Base-by-base conservation (phyloP, 441 rosid species). In the Croton laevigatus region DNA sequence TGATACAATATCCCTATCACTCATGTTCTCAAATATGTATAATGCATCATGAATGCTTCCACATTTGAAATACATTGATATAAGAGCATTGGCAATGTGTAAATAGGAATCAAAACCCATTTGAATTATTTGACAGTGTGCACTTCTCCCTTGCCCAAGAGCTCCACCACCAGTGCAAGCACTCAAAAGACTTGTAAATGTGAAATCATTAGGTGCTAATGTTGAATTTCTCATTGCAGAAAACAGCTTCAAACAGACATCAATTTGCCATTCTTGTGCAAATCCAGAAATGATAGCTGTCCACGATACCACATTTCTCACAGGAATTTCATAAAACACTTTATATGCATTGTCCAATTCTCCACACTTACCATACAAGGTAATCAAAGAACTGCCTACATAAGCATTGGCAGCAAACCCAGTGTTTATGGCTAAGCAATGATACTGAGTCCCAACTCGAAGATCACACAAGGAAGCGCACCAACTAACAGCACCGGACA, bases 151-250 rank as follows among this genome's bases (percentile, higher is more conserved):
- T 51, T 66, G 85, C 66, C 84, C 85, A 34, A 93, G 70, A 19
- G 93, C 91, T 59, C 93, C 98, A 17, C 79, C 81, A 27, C 88
- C 88, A 0, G 86, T 86, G 73, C 97, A 90, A 55, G 94, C 95
- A 62, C 82, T 86, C 82, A 93, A 67, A 55, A 93, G 81, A 72
- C 91, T 86, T 0, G 87, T 84, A 70, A 90, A 82, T 0, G 97
- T 93, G 66, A 85, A 86, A 82, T 88, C 88, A 75, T 90, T 90
- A 2, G 98, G 91, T 58, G 81, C 72, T 16, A 79, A 65, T 0
- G 70, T 69, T 36, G 86, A 85, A 48, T 59, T 65, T 52, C 87
- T 86, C 96, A 92, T 89, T 71, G 61, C 68, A 20, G 81, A 75
- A 63, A 87, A 92, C 19, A 89, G 80, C 77, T 74, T 78, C 72